These are phyloP conservation scores for Coleophoma crateriformis DNA, from an alignment of 2,329 filamentous ascomycete genomes.

Conservation along the genomic window DNA sequence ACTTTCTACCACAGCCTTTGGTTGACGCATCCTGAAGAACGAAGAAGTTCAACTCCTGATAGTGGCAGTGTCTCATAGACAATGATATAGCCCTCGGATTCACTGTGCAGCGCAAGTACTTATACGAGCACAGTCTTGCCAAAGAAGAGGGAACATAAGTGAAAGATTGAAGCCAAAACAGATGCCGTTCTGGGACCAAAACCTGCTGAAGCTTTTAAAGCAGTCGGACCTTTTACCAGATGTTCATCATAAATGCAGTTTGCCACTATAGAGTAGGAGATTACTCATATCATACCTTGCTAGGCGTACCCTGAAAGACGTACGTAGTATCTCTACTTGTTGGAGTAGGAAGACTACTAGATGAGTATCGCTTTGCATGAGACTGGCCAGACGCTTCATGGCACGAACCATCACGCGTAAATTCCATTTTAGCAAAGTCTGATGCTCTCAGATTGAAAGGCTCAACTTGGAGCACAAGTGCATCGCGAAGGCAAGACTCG, in stretches of 20 bases:
- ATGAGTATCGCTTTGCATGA: too few species aligned
- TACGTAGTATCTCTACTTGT: too few species aligned
- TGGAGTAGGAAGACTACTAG: too few species aligned
- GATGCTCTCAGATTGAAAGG: too few species aligned
- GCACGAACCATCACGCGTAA: too few species aligned
- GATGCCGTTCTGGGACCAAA: conserved; percentile 23
- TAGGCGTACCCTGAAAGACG: too few species aligned
- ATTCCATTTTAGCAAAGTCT: too few species aligned
- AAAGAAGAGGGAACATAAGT: conserved; percentile 12
- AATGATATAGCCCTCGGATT: conserved; percentile 21
- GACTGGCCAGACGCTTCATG: too few species aligned
- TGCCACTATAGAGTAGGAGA: conserved; percentile 1
- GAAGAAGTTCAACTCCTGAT: conserved; percentile 46
- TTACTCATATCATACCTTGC: conserved; percentile 4
- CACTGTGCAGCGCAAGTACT: conserved; percentile 22
- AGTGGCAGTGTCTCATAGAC: conserved; percentile 32
- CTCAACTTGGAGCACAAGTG: too few species aligned
- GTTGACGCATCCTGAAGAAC: conserved; percentile 39
- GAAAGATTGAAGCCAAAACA: conserved; percentile 9
- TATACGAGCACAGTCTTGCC: conserved; percentile 22
- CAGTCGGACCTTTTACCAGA: conserved; percentile 63
- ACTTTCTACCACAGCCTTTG: conserved; percentile 56
- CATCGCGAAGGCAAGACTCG: too few species aligned
- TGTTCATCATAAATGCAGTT: conserved; percentile 42
- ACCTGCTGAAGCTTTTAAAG: conserved; percentile 38